A percentile compares a stretch with the other conserved stretches of the same genome.
phyloP scores from a whole-genome alignment of 768 basidiomycete genomes.

The Termitomyces eurrhizus region DNA sequence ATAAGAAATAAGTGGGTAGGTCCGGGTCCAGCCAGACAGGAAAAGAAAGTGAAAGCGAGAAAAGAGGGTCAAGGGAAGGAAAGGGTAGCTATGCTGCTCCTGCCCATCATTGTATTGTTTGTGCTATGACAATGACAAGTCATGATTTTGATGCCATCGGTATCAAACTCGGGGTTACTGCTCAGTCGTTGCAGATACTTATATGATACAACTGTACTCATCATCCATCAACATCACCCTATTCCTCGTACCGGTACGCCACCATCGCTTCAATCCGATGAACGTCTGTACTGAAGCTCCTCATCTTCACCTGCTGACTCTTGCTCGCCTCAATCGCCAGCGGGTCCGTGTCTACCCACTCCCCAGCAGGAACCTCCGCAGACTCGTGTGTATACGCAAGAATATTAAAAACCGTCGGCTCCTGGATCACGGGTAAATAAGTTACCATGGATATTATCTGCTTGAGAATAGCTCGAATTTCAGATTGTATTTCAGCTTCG shows the following conservation, averaged over 20 bases:
- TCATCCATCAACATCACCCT: conserved; percentile 15
- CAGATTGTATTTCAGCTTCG: conserved; percentile 89
- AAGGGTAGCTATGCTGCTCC: conserved; percentile 11
- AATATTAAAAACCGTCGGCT: conserved; percentile 96
- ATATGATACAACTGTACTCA: not conserved
- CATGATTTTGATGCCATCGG: conserved; percentile 26
- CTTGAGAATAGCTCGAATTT: conserved; percentile 96
- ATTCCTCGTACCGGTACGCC: conserved; percentile 91
- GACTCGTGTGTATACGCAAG: conserved; percentile 93
- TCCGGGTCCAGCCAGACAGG: conserved; percentile 54
- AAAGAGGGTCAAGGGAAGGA: conserved; percentile 18
- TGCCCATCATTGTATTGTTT: conserved; percentile 12
- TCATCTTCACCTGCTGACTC: conserved; percentile 89
- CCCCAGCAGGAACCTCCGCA: conserved; percentile 85
- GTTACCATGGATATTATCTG: conserved; percentile 98
- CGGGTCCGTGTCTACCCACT: conserved; percentile 96
- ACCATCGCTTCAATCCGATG: conserved; percentile 98
- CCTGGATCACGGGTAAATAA: conserved; percentile 92
- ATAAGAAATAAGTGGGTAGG: conserved; percentile 30
- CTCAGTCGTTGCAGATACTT: not conserved
- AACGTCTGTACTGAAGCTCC: conserved; percentile 97
- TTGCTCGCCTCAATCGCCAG: conserved; percentile 90
- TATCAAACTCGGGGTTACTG: conserved; percentile 9
- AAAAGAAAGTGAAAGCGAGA: conserved; percentile 20
- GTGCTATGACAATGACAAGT: conserved; percentile 26